These are phyloP conservation scores for Hypoxylon trugodes DNA, from an alignment of 495 filamentous ascomycete species.

Conservation along the genomic window DNA sequence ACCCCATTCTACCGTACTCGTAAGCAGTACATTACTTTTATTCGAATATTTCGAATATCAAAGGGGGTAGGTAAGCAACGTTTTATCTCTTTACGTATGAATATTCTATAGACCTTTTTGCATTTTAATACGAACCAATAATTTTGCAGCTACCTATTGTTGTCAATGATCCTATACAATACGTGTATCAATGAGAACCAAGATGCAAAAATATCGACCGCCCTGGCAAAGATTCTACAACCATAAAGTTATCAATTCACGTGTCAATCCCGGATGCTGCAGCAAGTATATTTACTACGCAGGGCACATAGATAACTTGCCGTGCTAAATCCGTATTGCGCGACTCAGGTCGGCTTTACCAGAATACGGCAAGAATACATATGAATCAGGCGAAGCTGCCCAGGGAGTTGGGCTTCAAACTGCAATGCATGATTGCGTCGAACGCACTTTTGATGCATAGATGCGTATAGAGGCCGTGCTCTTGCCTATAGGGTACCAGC, in stretches of 20 bases:
- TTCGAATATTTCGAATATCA: conserved; percentile 13
- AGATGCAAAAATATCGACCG: no score
- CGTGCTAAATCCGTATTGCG: conserved; percentile 25
- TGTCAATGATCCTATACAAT: neutral
- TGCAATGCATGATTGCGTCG: conserved; percentile 42
- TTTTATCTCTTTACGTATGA: conserved; percentile 7
- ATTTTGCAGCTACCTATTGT: no score
- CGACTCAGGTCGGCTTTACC: conserved; percentile 31
- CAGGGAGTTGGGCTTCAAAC: conserved; percentile 42
- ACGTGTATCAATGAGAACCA: no score
- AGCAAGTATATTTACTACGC: conserved; percentile 1
- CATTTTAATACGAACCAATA: no score
- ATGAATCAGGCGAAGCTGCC: conserved; percentile 41
- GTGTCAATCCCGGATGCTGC: no score
- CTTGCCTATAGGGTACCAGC: conserved; percentile 34
- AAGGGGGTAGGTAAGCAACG: conserved; percentile 4
- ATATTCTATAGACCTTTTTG: no score
- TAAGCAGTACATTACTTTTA: conserved; percentile 21
- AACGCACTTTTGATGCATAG: conserved; percentile 30
- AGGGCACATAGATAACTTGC: conserved; percentile 11
- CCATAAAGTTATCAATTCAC: neutral
- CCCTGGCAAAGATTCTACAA: no score
- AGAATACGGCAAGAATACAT: conserved; percentile 24
- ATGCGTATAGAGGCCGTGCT: conserved; percentile 29
- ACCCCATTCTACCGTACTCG: conserved; percentile 34